Percentiles rank a stretch among this genome's conserved stretches.
phyloP scores from a whole-genome alignment of 2,329 filamentous ascomycete genomes.

The Penicillium sp. region DNA sequence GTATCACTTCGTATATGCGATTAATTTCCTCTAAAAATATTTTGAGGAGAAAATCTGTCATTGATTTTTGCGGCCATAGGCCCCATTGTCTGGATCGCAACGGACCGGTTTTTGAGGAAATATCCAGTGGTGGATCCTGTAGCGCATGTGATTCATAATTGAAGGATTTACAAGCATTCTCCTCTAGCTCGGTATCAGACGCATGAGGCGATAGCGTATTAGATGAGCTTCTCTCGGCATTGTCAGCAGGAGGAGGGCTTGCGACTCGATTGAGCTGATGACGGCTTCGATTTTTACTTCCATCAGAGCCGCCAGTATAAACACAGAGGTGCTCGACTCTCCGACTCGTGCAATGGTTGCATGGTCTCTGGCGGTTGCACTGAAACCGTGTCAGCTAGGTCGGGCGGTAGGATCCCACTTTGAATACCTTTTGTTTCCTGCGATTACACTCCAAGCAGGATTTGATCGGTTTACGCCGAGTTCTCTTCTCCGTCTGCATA shows the following conservation, averaged over 20 bases:
- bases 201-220: neutral
- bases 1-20: conserved; percentile 5
- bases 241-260: neutral
- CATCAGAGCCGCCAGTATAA: neutral
- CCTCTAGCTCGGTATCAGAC: neutral
- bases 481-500: conserved; percentile 2
- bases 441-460: conserved; percentile 8
- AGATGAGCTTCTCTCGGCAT: neutral
- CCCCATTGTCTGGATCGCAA: neutral
- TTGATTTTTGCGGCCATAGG: neutral
- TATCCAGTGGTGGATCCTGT: neutral
- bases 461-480: conserved; percentile 5
- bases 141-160: neutral
- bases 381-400: neutral
- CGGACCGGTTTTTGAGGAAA: neutral
- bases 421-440: conserved; percentile 4
- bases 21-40: conserved; percentile 7
- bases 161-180: neutral
- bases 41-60: conserved; percentile 2
- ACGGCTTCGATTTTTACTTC: neutral
- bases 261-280: neutral
- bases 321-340: conserved; percentile 5
- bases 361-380: conserved; percentile 5
- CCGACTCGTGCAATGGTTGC: conserved; percentile 5
- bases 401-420: neutral